Base-by-base conservation (phyloP, 2,329 filamentous ascomycete species). In the Bisporella sp. region DNA sequence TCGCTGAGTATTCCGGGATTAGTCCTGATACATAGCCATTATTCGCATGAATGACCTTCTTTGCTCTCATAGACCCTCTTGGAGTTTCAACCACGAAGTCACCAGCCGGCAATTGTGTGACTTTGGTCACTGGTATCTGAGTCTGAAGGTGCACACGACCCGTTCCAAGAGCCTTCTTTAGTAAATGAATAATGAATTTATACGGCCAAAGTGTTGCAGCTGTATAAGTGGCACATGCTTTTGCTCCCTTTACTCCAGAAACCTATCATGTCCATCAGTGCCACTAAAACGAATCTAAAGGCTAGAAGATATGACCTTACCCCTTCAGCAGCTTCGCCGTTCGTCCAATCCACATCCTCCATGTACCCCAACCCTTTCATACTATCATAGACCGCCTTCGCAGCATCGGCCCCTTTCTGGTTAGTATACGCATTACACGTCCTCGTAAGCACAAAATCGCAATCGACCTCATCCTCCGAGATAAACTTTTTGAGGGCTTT, bases 11-110 rank as follows among this genome's bases (percentile, higher is more conserved):
- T 37, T 37, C 35, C n/a, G 59, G 44, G 57, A 64, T 46, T 57
- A 66, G 12, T 31, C 40, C 48, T 29, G 47, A 43, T 0, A 81
- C 84, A 62, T 86, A 87, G 9, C 71, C 84, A 57, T 88, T 88
- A 2, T 80, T 85, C 7, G 83, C 82, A 40, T 84, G 72, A 13
- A 87, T 68, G 11, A 87, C 70, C 33, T 73, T 74, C 30, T 68
- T 70, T 1, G 84, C 71, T 7, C 58, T 63, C 47, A 84, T 73
- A 0, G 54, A 62, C 8, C 83, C 84, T 21, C 82, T 73, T 0
- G 70, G 61, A 3, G 82, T 85, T 7, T 70, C 61, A 1, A 81
- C 66, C 1, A 62, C 69, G 69, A 75, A 80, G 42, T 55, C 56
- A 9, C 60, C 60, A 7, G 60, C 57, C 6, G 48, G 31, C 37